Evolutionary conservation across 495 filamentous ascomycete genomes (phyloP).

Genomic region (Aspergillus olivimuriae): DNA sequence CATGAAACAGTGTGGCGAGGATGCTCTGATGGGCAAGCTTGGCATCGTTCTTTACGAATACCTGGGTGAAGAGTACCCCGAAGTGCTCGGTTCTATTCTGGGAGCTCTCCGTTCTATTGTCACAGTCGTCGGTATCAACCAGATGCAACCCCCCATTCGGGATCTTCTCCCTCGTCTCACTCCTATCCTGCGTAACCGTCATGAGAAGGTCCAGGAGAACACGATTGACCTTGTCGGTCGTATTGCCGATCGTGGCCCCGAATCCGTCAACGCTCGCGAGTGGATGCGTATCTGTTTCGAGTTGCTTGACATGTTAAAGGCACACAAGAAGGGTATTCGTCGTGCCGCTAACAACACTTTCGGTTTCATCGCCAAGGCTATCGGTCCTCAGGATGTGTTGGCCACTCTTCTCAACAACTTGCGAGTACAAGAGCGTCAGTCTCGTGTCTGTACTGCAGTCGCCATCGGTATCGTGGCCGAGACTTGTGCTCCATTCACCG

Average conservation of each 20-base stretch:
- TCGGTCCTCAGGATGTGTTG: constrained; percentile 95
- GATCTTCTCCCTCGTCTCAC: constrained; percentile 94
- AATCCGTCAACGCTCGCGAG: constrained; percentile 92
- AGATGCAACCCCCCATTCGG: constrained; percentile 98
- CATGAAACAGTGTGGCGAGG: constrained; percentile 98
- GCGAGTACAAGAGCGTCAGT: constrained; percentile 94
- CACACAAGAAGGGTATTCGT: constrained; percentile 98
- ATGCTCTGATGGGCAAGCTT: constrained; percentile 91
- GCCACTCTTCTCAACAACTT: constrained; percentile 95
- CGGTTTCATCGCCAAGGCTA: constrained; percentile 99
- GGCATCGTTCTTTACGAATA: constrained; percentile 98
- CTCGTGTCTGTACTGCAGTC: constrained; percentile 95
- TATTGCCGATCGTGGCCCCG: constrained; percentile 94
- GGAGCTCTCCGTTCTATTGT: constrained; percentile 94
- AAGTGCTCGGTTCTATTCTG: constrained; percentile 94
- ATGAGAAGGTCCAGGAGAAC: constrained; percentile 99
- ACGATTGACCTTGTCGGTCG: constrained; percentile 99
- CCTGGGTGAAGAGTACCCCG: constrained; percentile 97
- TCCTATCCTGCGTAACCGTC: constrained; percentile 93
- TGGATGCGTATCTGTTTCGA: constrained; percentile 99
- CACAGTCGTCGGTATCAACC: constrained; percentile 94
- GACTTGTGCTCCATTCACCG: constrained; percentile 98
- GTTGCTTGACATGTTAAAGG: constrained; percentile 98
- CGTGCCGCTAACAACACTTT: constrained; percentile 99
- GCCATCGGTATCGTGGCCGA: constrained; percentile 99